Base-by-base conservation (phyloP, 2,329 filamentous ascomycete species). In the Simplicillium aogashimaense region DNA sequence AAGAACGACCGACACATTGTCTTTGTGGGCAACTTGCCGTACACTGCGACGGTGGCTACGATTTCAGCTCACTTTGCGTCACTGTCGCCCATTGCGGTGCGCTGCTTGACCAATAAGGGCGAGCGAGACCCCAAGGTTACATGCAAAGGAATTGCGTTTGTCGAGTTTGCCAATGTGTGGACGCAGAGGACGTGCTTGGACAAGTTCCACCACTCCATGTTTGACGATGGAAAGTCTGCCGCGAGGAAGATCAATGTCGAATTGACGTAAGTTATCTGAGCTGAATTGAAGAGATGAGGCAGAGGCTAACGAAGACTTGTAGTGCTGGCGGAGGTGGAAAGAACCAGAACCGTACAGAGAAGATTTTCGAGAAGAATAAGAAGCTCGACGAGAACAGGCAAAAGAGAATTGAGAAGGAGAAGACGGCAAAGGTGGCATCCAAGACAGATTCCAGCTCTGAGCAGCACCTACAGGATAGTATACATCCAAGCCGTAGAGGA, bases 121-220 rank as follows among this genome's bases (percentile, higher is more conserved):
- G 69, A 78, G 30, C 6, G 13, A 12, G 15, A 32, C 47, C 70
- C 74, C 11, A 69, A 67, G 40, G 50, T 35, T 15, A 76, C 79
- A 48, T 82, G 77, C 54, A 82, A 82, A 50, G 86, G 87, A 29
- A 83, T 84, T 53, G 87, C 86, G 6, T 94, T 95, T 60, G 70
- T 97, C 51, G 90, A 97, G 61, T 97, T 95, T 57, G 79, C 79
- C 47, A 74, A 79, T 50, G 94, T 81, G 64, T 84, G 89, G 62
- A 78, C 83, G 56, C 94, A 95, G 87, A 85, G 94, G 70, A 92
- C 86, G 28, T 94, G 87, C 56, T 71, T 97, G 45, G 86, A 89
- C 61, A 78, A 87, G 47, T 90, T 90, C 64, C 89, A 97, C 64
- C 89, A 95, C 65, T 83, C 78, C 44, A 72, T 73, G 47, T 94